A percentile compares a stretch with the other conserved stretches of the same genome.
phyloP scores from a whole-genome alignment of 2,329 filamentous ascomycete genomes.

The Fusarium haematococcum region DNA sequence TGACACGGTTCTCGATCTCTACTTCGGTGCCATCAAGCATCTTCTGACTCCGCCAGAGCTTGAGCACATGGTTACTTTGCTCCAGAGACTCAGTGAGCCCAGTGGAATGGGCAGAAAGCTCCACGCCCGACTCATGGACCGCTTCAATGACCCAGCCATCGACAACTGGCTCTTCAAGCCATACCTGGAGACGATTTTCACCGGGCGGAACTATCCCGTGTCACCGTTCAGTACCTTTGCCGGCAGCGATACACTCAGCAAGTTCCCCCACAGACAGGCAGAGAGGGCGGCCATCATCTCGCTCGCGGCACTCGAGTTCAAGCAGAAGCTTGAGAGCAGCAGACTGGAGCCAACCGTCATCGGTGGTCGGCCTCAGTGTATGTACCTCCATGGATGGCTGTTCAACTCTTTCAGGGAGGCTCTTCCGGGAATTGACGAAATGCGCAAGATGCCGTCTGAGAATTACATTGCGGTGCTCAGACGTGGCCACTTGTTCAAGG shows the following conservation, averaged over 20 bases:
- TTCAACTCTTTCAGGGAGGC: not conserved
- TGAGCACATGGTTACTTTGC: not conserved
- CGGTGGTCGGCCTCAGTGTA: not conserved
- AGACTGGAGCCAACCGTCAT: not conserved
- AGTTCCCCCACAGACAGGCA: not conserved
- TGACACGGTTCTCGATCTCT: not conserved
- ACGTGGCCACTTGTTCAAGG: not conserved
- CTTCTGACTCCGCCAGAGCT: not conserved
- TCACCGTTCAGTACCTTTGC: not conserved
- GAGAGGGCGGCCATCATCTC: not conserved
- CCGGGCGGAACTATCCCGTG: not conserved
- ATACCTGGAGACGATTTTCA: not conserved
- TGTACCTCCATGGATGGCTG: not conserved
- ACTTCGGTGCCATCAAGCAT: not conserved
- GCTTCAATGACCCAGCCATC: not conserved
- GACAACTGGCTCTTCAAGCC: not conserved
- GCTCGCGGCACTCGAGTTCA: not conserved
- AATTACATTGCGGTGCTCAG: not conserved
- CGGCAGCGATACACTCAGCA: not conserved
- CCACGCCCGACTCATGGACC: not conserved
- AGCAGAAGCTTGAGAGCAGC: not conserved
- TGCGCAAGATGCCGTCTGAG: not conserved
- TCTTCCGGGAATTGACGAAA: not conserved
- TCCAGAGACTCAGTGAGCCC: not conserved
- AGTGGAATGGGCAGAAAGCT: not conserved